A percentile compares a stretch with the other conserved stretches of the same genome.
phyloP scores from a whole-genome alignment of 164 flowering plant genomes.

The Nelumbo lutea region DNA sequence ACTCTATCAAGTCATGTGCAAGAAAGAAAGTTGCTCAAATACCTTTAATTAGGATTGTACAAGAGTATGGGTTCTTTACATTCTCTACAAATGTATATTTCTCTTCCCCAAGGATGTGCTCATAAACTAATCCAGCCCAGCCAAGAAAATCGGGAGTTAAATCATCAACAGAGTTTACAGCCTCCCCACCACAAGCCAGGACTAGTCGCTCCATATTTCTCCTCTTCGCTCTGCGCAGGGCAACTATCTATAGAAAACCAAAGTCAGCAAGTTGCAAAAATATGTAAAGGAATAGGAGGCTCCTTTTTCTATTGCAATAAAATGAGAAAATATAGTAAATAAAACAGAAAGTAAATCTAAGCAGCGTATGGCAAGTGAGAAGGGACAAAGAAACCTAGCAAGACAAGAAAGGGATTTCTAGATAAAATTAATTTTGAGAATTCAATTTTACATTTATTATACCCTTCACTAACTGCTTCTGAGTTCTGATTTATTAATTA shows the following conservation, averaged over 20 bases:
- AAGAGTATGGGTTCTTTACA: slow-evolving; percentile 89
- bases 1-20: no score
- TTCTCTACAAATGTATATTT: slow-evolving; percentile 95
- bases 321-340: no score
- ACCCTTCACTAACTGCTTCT: no score
- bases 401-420: no score
- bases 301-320: no score
- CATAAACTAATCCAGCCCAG: slow-evolving; percentile 99
- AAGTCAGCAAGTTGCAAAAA: not conserved
- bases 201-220: slow-evolving; percentile 94
- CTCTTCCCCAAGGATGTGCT: slow-evolving; percentile 95
- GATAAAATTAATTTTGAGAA: no score
- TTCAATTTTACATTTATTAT: no score
- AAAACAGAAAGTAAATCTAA: no score
- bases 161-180: slow-evolving; percentile 93
- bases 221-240: slow-evolving; percentile 92
- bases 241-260: slow-evolving; percentile 59
- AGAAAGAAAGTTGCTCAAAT: not conserved
- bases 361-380: no score
- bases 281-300: not conserved
- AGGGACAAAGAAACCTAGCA: no score
- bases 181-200: slow-evolving; percentile 98
- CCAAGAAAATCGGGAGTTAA: slow-evolving; percentile 89
- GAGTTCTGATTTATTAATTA: no score
- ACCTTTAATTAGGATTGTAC: slow-evolving; percentile 97